phyloP scores from a whole-genome alignment of 192 early-diverging fungal genomes.

The Coemansia sp. region DNA sequence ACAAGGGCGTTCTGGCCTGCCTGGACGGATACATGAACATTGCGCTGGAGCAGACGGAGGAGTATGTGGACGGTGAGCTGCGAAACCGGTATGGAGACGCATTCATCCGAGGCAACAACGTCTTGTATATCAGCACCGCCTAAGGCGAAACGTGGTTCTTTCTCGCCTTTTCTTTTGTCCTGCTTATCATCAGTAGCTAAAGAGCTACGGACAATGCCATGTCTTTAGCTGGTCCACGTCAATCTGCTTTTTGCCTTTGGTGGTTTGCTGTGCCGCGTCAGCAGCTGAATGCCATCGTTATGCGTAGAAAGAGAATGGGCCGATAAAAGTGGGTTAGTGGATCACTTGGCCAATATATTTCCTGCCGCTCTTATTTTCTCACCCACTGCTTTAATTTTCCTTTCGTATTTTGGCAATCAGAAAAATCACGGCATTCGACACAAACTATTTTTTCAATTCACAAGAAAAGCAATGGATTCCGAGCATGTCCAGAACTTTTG shows the following conservation, averaged over 20 bases:
- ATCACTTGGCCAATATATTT: too few relatives aligned
- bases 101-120: conserved; percentile 97
- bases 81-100: conserved; percentile 92
- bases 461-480: conserved; percentile 19
- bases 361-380: background rate
- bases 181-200: too few relatives aligned
- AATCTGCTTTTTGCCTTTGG: too few relatives aligned
- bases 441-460: background rate
- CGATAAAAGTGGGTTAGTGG: too few relatives aligned
- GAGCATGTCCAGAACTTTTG: conserved; percentile 55
- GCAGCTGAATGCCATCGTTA: too few relatives aligned
- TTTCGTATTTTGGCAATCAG: too few relatives aligned
- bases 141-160: conserved; percentile 11
- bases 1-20: conserved; percentile 86
- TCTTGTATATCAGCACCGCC: conserved; percentile 60
- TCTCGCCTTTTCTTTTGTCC: background rate
- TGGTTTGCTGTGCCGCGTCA: too few relatives aligned
- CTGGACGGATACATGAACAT: conserved; percentile 98
- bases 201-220: too few relatives aligned
- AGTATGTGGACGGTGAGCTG: conserved; percentile 90
- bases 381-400: background rate
- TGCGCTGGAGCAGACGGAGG: conserved; percentile 92
- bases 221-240: too few relatives aligned
- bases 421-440: too few relatives aligned
- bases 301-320: too few relatives aligned